Evolutionary conservation across 1,284 basidiomycete genomes (phyloP).

Genomic region (Vanrija humicola): DNA sequence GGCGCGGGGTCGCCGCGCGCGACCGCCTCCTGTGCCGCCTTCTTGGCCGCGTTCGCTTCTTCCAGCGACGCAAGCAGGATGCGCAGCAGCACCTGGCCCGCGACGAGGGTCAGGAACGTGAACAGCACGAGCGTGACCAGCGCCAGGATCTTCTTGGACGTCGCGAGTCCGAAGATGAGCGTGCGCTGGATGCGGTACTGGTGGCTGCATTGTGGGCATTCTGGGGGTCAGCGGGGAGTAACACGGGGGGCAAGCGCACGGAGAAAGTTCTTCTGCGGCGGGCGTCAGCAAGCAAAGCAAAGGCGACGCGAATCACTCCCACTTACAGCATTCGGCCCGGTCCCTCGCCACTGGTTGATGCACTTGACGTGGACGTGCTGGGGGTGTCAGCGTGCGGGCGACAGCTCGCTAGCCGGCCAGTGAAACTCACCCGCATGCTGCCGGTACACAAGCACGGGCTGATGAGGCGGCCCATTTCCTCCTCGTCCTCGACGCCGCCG

Average conservation of each 20-base stretch:
- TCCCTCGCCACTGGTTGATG: constrained; percentile 46
- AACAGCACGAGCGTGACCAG: constrained; percentile 37
- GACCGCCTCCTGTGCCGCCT: not conserved
- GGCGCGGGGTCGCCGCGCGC: not conserved
- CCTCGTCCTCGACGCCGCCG: constrained; percentile 39
- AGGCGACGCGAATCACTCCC: too few species aligned
- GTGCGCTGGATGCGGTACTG: constrained; percentile 42
- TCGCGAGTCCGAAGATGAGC: constrained; percentile 41
- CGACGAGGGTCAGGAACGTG: constrained; percentile 25
- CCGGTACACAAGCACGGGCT: constrained; percentile 48
- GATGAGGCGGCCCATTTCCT: constrained; percentile 40
- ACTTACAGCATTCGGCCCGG: constrained; percentile 42
- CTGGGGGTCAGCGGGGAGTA: constrained; percentile 13
- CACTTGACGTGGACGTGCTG: constrained; percentile 45
- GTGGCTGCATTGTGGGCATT: constrained; percentile 48
- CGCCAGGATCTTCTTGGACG: constrained; percentile 36
- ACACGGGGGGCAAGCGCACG: constrained; percentile 16
- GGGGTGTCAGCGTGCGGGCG: not conserved
- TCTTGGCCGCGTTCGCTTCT: not conserved
- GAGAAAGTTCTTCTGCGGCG: constrained; percentile 37
- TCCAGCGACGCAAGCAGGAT: constrained; percentile 7
- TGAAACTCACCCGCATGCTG: constrained; percentile 40
- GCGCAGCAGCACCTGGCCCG: constrained; percentile 31
- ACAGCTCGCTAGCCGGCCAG: too few species aligned
- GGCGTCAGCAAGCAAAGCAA: not conserved